Base-by-base conservation (phyloP, 2,329 filamentous ascomycete species). In the Alternaria burnsii region DNA sequence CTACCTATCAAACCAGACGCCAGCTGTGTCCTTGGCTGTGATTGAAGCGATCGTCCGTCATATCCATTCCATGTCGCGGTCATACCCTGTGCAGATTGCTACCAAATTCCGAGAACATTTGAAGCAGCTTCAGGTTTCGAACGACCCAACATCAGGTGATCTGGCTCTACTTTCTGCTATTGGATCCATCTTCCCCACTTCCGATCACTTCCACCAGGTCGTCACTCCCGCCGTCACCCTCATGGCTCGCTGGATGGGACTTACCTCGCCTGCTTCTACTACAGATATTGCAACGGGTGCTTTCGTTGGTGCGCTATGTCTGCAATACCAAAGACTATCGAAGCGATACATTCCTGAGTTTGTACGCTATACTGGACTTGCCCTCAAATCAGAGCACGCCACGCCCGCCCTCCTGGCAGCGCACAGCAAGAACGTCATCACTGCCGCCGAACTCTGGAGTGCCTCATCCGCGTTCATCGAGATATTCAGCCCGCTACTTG, bases 201-300 rank as follows among this genome's bases (percentile, higher is more conserved):
- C 94, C 0, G 95, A 99, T 79, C 94, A 98, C 79, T 99, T 98
- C 79, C 95, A 99, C 72, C 91, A 95, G 70, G 92, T 98, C 36
- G 91, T 93, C 41, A 99, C 95, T 2, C 95, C 95, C 2, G 91
- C 94, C 0, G 91, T 93, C 79, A 87, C 97, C 5, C 86, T 89
- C n/a, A 92, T 98, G 78, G 87, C 87, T 12, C 88, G 92, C 55
- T 97, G 91, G 79, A 85, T 99, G 26, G 92, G 91, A 1, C 88
- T 97, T 69, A 92, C 89, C 57, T 84, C 89, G 0, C 88, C 93
- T 0, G 83, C 87, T 43, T 83, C 81, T 8, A 78, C 92, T 4
- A 80, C 84, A 8, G 91, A 95, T 67, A 86, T 92, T 61, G 86
- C 87, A 4, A 89, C 84, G 3, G 95, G 95, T 11, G 87, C 89